Percentiles rank a stretch among this genome's conserved stretches.
These are phyloP conservation scores for Alternaria arborescens DNA, from an alignment of 2,329 filamentous ascomycete species.

Conservation along the genomic window DNA sequence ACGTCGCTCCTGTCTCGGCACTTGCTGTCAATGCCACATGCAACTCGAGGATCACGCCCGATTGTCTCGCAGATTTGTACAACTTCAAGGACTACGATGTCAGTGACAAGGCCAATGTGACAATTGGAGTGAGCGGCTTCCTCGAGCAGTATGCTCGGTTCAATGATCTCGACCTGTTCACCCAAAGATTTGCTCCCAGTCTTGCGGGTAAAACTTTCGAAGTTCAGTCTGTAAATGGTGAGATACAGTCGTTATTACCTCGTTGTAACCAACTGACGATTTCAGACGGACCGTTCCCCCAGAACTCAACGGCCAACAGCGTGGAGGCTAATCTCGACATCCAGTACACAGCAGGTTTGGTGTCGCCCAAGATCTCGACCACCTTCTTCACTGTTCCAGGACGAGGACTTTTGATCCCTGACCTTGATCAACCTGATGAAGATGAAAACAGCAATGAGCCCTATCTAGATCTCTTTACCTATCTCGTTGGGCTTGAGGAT, in stretches of 20 bases:
- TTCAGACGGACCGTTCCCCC: conserved; percentile 41
- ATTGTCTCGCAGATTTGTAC: conserved; percentile 59
- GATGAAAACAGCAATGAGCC: conserved; percentile 59
- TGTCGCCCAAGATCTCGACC: conserved; percentile 52
- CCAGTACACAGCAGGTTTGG: conserved; percentile 59
- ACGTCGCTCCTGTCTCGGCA: conserved; percentile 29
- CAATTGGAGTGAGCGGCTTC: conserved; percentile 58
- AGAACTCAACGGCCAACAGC: conserved; percentile 50
- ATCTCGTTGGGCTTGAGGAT: conserved; percentile 44
- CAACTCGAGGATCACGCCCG: conserved; percentile 56
- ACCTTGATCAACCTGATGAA: conserved; percentile 56
- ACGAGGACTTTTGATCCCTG: conserved; percentile 57
- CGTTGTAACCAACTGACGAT: conserved; percentile 7
- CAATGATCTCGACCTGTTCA: conserved; percentile 56
- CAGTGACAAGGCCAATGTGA: conserved; percentile 46
- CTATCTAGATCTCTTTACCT: conserved; percentile 53
- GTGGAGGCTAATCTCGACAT: conserved; percentile 62
- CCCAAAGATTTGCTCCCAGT: conserved; percentile 50
- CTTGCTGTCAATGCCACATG: conserved; percentile 51
- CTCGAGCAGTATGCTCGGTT: conserved; percentile 60
- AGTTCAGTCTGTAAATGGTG: conserved; percentile 55
- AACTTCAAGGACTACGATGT: conserved; percentile 53
- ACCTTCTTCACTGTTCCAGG: conserved; percentile 60
- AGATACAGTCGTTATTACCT: conserved; percentile 17
- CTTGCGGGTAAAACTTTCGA: conserved; percentile 56